Percentiles rank a stretch among this genome's conserved stretches.
These are phyloP conservation scores for Penicillium waksmanii DNA, from an alignment of 495 filamentous ascomycete genomes.

Conservation along the genomic window DNA sequence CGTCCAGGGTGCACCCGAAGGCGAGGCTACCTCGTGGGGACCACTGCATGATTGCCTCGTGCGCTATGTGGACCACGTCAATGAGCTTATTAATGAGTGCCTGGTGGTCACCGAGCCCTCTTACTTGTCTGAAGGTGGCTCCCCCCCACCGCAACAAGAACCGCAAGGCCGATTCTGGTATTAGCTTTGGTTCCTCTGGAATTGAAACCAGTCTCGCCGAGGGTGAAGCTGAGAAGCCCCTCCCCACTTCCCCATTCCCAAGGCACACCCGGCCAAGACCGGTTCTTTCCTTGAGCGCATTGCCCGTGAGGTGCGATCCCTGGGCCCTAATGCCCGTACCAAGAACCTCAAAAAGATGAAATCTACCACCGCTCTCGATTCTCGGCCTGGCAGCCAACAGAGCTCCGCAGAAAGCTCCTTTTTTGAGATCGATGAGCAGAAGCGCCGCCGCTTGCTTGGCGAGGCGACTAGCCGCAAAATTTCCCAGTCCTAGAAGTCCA, in stretches of 20 bases:
- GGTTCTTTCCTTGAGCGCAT: conserved; percentile 62
- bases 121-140: conserved; percentile 40
- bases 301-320: conserved; percentile 57
- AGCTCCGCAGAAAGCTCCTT: conserved; percentile 34
- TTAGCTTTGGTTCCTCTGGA: conserved; percentile 57
- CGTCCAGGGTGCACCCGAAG: conserved; percentile 51
- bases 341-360: conserved; percentile 55
- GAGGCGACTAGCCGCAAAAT: conserved; percentile 52
- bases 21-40: conserved; percentile 61
- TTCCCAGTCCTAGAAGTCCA: conserved; percentile 27
- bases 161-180: conserved; percentile 66
- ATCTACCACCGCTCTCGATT: conserved; percentile 42
- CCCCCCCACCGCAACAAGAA: conserved; percentile 40
- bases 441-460: conserved; percentile 51
- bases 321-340: conserved; percentile 37
- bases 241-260: conserved; percentile 45
- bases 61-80: conserved; percentile 62
- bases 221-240: conserved; percentile 48
- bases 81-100: conserved; percentile 66
- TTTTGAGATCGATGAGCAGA: conserved; percentile 55
- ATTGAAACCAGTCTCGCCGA: conserved; percentile 36
- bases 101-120: conserved; percentile 50
- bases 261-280: conserved; percentile 30
- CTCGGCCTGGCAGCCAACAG: conserved; percentile 30
- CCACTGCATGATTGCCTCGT: conserved; percentile 57